These are phyloP conservation scores for Naganishia sp. DNA, from an alignment of 1,284 basidiomycete species.

Conservation along the genomic window DNA sequence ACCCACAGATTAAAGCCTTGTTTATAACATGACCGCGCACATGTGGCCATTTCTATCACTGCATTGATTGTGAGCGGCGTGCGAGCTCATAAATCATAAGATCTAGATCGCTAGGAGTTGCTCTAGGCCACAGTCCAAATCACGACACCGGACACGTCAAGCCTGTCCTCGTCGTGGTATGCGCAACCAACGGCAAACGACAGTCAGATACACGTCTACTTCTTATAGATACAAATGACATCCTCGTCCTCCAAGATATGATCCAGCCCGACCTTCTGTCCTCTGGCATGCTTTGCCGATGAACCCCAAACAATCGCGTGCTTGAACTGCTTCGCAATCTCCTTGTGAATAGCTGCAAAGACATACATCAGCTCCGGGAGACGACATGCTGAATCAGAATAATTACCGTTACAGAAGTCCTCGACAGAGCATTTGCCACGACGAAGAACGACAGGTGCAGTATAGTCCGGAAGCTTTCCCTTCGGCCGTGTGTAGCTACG, in stretches of 20 bases:
- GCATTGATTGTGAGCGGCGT: background rate
- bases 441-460: constrained; percentile 65
- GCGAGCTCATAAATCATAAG: background rate
- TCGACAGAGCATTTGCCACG: constrained; percentile 66
- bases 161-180: no score
- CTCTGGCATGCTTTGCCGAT: constrained; percentile 92
- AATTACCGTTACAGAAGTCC: constrained; percentile 75
- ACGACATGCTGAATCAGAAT: constrained; percentile 20
- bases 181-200: no score
- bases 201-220: constrained; percentile 35
- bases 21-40: background rate
- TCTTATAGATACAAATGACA: constrained; percentile 52
- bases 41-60: constrained; percentile 1
- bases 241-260: constrained; percentile 67
- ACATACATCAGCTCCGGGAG: background rate
- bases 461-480: constrained; percentile 87
- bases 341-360: constrained; percentile 51
- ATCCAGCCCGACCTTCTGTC: constrained; percentile 93
- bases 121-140: no score
- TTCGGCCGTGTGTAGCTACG: constrained; percentile 84
- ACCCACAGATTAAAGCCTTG: constrained; percentile 3
- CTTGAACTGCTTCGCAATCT: constrained; percentile 54
- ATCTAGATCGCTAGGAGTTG: no score
- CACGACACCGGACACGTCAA: no score
- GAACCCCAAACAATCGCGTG: constrained; percentile 84